These are phyloP conservation scores for Furcasterigmium sp. DNA, from an alignment of 2,329 filamentous ascomycete genomes.

Conservation along the genomic window DNA sequence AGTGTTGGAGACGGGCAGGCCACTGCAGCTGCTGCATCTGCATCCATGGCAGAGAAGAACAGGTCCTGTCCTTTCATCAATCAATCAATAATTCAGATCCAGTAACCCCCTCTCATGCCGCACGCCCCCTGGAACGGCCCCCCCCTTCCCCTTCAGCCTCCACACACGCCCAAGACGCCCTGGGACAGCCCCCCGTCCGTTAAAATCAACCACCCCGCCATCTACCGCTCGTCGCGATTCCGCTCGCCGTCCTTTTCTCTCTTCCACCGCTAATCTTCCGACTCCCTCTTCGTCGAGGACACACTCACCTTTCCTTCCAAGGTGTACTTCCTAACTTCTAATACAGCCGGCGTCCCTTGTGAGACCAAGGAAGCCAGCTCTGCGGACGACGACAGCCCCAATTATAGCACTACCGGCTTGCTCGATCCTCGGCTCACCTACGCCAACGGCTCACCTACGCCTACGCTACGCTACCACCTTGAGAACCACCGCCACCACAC, in stretches of 20 bases:
- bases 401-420: not conserved
- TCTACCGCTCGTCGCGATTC: not conserved
- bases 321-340: too few species aligned
- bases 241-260: not conserved
- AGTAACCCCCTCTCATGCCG: constrained; percentile 4
- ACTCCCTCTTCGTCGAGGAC: too few species aligned
- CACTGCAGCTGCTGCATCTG: too few species aligned
- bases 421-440: too few species aligned
- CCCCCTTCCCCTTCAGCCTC: constrained; percentile 5
- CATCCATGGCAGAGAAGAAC: too few species aligned
- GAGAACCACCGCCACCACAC: too few species aligned
- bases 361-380: too few species aligned
- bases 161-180: not conserved
- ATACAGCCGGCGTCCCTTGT: too few species aligned
- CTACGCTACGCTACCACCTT: not conserved
- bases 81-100: constrained; percentile 2
- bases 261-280: too few species aligned
- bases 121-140: constrained; percentile 2
- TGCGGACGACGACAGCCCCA: not conserved
- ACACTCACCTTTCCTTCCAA: too few species aligned
- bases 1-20: too few species aligned
- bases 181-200: not conserved
- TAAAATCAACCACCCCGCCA: not conserved
- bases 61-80: not conserved
- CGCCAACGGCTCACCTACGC: not conserved